Conservation (phyloP, 257 asterid genomes). For the Salvia rosmarinus region DNA sequence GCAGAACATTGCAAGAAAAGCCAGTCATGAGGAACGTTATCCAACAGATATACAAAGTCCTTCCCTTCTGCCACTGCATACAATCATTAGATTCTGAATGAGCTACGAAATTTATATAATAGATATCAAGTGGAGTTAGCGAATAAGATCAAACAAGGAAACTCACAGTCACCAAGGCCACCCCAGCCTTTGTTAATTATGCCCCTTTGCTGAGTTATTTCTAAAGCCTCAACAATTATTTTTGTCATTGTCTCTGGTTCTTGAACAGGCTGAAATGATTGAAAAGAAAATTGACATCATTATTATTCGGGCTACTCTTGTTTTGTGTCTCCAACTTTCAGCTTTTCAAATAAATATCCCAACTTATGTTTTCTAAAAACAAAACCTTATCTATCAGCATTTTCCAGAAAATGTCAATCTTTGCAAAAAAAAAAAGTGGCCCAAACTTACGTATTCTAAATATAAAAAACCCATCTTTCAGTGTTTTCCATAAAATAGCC, state of each 20-base stretch:
- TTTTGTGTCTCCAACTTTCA: no score
- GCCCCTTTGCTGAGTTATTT: conserved; percentile 82
- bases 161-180: conserved; percentile 97
- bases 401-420: no score
- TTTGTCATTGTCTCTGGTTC: conserved; percentile 94
- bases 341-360: no score
- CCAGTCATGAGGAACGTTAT: conserved; percentile 97
- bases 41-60: conserved; percentile 80
- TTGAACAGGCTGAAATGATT: conserved; percentile 81
- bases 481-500: no score
- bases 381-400: no score
- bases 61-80: conserved; percentile 83
- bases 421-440: no score
- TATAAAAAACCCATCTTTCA: no score
- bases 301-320: no score
- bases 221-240: conserved; percentile 82
- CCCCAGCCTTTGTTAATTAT: conserved; percentile 99
- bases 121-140: neutral
- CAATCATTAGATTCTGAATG: conserved; percentile 30
- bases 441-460: no score
- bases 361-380: no score
- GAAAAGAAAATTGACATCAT: conserved; percentile 13
- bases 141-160: conserved; percentile 27
- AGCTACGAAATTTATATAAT: conserved; percentile 18
- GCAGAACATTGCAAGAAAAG: conserved; percentile 93